These are phyloP conservation scores for Phaeophleospora eucalypticola DNA, from an alignment of 2,329 filamentous ascomycete species.

Conservation along the genomic window DNA sequence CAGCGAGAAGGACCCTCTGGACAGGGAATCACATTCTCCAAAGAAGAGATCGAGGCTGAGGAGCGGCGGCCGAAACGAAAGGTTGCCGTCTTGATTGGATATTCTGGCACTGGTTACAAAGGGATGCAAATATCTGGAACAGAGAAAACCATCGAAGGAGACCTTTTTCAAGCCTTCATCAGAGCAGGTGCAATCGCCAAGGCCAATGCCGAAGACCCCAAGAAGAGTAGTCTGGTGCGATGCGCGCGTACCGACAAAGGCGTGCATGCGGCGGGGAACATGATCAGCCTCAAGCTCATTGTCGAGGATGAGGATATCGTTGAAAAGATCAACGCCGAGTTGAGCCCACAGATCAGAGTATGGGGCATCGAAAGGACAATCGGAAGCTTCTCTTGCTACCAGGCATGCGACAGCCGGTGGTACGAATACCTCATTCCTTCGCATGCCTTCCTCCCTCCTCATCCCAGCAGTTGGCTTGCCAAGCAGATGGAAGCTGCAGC, in stretches of 20 bases:
- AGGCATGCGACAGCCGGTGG: constrained; percentile 88
- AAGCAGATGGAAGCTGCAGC: constrained; percentile 76
- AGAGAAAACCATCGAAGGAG: constrained; percentile 90
- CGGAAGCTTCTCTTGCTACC: constrained; percentile 90
- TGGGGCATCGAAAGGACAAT: constrained; percentile 91
- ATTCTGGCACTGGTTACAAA: constrained; percentile 93
- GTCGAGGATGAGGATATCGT: constrained; percentile 86
- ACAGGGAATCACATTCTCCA: constrained; percentile 50
- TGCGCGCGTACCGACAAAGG: constrained; percentile 97
- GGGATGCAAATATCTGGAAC: constrained; percentile 75
- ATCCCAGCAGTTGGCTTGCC: constrained; percentile 80
- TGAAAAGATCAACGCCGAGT: constrained; percentile 80
- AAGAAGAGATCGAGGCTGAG: constrained; percentile 85
- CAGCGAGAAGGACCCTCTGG: constrained; percentile 40
- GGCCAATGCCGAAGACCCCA: constrained; percentile 92
- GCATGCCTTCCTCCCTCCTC: constrained; percentile 86
- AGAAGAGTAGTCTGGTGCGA: constrained; percentile 89
- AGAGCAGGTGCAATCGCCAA: constrained; percentile 91
- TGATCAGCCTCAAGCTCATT: constrained; percentile 92
- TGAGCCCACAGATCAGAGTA: constrained; percentile 84
- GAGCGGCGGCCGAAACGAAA: constrained; percentile 89
- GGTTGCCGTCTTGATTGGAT: constrained; percentile 91
- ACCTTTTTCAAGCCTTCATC: constrained; percentile 89
- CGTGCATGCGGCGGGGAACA: constrained; percentile 91
- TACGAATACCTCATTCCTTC: constrained; percentile 97